These are phyloP conservation scores for Penicillium polonicum DNA, from an alignment of 2,329 filamentous ascomycete genomes.

Conservation along the genomic window DNA sequence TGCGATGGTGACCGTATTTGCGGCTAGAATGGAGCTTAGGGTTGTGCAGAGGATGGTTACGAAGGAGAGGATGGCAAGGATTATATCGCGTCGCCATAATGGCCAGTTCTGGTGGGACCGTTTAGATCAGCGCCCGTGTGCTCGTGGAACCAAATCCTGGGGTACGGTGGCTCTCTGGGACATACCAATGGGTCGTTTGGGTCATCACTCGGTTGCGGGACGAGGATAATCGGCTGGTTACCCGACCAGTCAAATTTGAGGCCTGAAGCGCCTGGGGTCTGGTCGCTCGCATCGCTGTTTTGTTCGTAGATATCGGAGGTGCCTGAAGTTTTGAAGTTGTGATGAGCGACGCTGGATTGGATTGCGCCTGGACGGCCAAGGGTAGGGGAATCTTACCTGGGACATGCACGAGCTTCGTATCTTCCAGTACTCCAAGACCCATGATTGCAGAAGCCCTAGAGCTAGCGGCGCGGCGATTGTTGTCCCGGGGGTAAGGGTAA, in stretches of 20 bases:
- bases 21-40: conserved; percentile 81
- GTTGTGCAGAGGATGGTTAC: conserved; percentile 80
- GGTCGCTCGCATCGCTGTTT: conserved; percentile 41
- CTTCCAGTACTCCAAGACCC: conserved; percentile 73
- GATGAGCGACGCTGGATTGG: not conserved
- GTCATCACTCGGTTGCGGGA: conserved; percentile 87
- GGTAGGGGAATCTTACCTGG: conserved; percentile 59
- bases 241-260: conserved; percentile 74
- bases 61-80: conserved; percentile 74
- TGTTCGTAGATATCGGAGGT: conserved; percentile 63
- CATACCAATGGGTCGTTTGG: conserved; percentile 79
- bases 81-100: conserved; percentile 77
- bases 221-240: conserved; percentile 69
- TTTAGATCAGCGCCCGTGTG: not conserved
- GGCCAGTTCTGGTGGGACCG: conserved; percentile 68
- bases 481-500: not conserved
- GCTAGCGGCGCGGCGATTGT: not conserved
- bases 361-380: not conserved
- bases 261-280: conserved; percentile 37
- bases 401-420: conserved; percentile 64
- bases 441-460: conserved; percentile 40
- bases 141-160: not conserved
- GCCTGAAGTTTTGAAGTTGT: conserved; percentile 22
- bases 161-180: conserved; percentile 35
- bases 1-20: conserved; percentile 77